phyloP scores from a whole-genome alignment of 2,329 filamentous ascomycete species.

The Ophiostoma sp. region DNA sequence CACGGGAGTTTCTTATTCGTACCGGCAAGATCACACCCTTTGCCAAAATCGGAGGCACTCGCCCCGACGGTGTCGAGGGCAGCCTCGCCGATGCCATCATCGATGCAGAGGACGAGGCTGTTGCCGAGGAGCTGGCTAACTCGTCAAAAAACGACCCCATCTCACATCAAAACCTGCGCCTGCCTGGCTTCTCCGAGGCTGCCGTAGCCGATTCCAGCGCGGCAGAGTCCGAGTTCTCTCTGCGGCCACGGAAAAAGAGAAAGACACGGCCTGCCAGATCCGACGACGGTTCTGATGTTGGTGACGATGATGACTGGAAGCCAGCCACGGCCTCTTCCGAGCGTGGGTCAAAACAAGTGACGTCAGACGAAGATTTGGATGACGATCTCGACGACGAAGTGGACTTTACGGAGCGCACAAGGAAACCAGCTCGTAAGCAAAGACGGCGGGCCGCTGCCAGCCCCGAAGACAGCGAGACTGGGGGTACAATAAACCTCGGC shows the following conservation, averaged over 20 bases:
- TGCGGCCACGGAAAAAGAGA: constrained; percentile 54
- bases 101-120: constrained; percentile 73
- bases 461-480: constrained; percentile 23
- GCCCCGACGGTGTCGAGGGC: constrained; percentile 56
- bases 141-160: constrained; percentile 44
- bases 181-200: constrained; percentile 63
- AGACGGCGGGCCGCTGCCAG: constrained; percentile 31
- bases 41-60: constrained; percentile 65
- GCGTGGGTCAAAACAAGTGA: constrained; percentile 21
- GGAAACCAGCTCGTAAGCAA: constrained; percentile 23
- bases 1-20: constrained; percentile 83
- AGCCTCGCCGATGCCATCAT: constrained; percentile 71
- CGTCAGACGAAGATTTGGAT: constrained; percentile 26
- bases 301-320: constrained; percentile 29
- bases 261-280: constrained; percentile 32
- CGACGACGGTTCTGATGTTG: constrained; percentile 37
- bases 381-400: constrained; percentile 17
- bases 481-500: constrained; percentile 45
- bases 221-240: constrained; percentile 46
- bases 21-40: constrained; percentile 98
- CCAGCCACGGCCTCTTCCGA: constrained; percentile 21
- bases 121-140: constrained; percentile 44
- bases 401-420: constrained; percentile 30
- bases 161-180: constrained; percentile 67
- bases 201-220: constrained; percentile 4